phyloP scores from a whole-genome alignment of 352 stramenopile species.

The Elongisporangium undulatum region DNA sequence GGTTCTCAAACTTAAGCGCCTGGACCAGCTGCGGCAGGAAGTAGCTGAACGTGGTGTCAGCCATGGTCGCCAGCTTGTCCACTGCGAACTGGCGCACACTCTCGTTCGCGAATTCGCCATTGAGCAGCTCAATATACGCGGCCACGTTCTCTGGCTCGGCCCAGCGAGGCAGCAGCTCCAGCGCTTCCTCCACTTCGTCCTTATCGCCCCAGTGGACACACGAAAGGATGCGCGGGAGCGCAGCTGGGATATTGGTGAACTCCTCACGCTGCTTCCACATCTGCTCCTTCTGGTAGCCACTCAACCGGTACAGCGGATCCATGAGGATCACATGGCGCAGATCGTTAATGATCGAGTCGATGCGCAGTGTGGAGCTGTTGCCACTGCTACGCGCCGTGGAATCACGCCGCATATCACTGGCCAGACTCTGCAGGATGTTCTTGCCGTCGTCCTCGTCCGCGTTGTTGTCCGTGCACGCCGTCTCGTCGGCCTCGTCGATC shows the following conservation, averaged over 20 bases:
- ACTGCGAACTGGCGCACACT: conserved; percentile 74
- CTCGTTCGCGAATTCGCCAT: conserved; percentile 75
- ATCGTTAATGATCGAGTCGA: conserved; percentile 50
- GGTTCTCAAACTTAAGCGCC: conserved; percentile 88
- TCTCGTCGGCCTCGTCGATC: conserved; percentile 2
- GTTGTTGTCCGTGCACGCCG: conserved; percentile 32
- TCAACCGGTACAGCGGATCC: conserved; percentile 78
- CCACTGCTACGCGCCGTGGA: conserved; percentile 53
- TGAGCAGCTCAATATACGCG: conserved; percentile 81
- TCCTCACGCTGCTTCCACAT: conserved; percentile 81
- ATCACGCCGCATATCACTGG: conserved; percentile 43
- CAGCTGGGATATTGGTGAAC: conserved; percentile 67
- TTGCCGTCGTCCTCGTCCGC: conserved; percentile 43
- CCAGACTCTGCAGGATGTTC: conserved; percentile 45
- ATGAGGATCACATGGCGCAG: conserved; percentile 77
- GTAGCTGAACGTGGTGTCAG: conserved; percentile 85
- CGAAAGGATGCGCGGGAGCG: conserved; percentile 73
- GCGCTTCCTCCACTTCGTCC: conserved; percentile 60
- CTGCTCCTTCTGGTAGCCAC: conserved; percentile 77
- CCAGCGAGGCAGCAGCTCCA: conserved; percentile 70
- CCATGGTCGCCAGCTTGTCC: conserved; percentile 71
- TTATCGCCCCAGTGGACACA: conserved; percentile 80
- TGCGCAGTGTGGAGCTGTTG: conserved; percentile 39
- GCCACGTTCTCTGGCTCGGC: conserved; percentile 63
- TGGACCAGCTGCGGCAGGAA: conserved; percentile 88